Base-by-base conservation (phyloP, 768 basidiomycete species). In the Pleurotus sapidus region DNA sequence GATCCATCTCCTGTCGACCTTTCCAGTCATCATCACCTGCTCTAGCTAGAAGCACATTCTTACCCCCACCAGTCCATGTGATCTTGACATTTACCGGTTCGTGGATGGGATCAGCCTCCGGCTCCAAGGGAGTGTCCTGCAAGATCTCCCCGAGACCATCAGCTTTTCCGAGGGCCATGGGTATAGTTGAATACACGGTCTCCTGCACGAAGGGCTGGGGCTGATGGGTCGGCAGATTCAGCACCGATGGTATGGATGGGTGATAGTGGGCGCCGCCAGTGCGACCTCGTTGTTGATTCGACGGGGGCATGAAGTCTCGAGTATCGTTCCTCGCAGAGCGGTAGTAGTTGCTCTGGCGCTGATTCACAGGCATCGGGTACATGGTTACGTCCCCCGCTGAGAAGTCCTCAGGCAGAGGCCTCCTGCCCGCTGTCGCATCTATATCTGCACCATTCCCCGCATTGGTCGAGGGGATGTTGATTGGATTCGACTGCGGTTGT, bases 1-100 rank as follows among this genome's bases (percentile, higher is more conserved):
- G 75, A 57, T 81, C 77, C 89, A 91, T 88, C 18, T 68, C 67
- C 38, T 80, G 79, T 9, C 87, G 75, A 14, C 88, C 88, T 61
- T 86, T 86, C 89, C 88, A 91, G 58, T 88, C 82, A 54, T 86
- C 80, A 63, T 91, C 87, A 3, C 87, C 87, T 5, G 89, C 88
- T 55, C 89, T 78, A 3, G 87, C 84, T 23, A 92, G 77, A n/a
- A 77, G 64, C 12, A 92, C 88, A 14, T 77, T 74, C 60, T 76
- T 82, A 3, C 84, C 88, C 3, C 82, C 83, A 18, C 85, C 87
- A 47, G 70, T 74, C 89, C 89, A 92, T 5, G 75, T 74, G 57
- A 91, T 84, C 63, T 74, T 84, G 45, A 85, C 77, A 4, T 72
- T 62, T 1, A 76, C 70, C 3, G 70, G 74, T 27, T 75, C 72